Evolutionary conservation across 768 basidiomycete species (phyloP).

Genomic region (Terana coerulea): DNA sequence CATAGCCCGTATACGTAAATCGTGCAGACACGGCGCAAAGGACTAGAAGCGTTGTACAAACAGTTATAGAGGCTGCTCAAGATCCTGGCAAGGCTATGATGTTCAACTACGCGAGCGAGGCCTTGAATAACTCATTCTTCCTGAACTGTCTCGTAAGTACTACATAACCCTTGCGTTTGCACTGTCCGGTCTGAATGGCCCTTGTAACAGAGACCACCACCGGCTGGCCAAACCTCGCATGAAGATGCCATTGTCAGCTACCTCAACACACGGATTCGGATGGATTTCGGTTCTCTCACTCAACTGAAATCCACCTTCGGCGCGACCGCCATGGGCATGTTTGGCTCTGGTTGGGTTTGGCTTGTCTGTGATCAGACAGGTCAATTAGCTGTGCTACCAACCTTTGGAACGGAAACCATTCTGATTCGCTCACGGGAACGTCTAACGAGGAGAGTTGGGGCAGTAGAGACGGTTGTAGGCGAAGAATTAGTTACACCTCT

Average conservation of each 20-base stretch:
- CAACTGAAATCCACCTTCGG: slow-evolving; percentile 74
- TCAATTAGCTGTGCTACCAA: slow-evolving; percentile 71
- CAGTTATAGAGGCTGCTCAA: slow-evolving; percentile 63
- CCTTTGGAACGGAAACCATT: slow-evolving; percentile 86
- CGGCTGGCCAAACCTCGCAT: slow-evolving; percentile 24
- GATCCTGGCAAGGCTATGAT: slow-evolving; percentile 57
- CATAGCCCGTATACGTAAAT: no score
- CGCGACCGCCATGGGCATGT: slow-evolving; percentile 74
- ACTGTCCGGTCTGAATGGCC: slow-evolving; percentile 2
- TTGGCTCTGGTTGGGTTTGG: slow-evolving; percentile 83
- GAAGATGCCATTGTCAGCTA: slow-evolving; percentile 31
- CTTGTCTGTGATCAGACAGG: slow-evolving; percentile 68
- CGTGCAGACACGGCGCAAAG: slow-evolving; percentile 51
- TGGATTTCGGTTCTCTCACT: slow-evolving; percentile 58
- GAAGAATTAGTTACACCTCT: neutral
- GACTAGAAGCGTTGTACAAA: slow-evolving; percentile 60
- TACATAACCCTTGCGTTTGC: neutral
- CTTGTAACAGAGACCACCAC: slow-evolving; percentile 31
- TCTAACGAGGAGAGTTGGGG: neutral
- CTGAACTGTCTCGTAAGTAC: slow-evolving; percentile 75
- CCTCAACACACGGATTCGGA: slow-evolving; percentile 34
- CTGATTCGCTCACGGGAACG: slow-evolving; percentile 46
- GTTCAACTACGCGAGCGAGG: slow-evolving; percentile 90
- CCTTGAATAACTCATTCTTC: slow-evolving; percentile 96
- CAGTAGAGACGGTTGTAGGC: slow-evolving; percentile 7